A percentile compares a stretch with the other conserved stretches of the same genome.
phyloP scores from a whole-genome alignment of 768 basidiomycete genomes.

The Russula virescens region DNA sequence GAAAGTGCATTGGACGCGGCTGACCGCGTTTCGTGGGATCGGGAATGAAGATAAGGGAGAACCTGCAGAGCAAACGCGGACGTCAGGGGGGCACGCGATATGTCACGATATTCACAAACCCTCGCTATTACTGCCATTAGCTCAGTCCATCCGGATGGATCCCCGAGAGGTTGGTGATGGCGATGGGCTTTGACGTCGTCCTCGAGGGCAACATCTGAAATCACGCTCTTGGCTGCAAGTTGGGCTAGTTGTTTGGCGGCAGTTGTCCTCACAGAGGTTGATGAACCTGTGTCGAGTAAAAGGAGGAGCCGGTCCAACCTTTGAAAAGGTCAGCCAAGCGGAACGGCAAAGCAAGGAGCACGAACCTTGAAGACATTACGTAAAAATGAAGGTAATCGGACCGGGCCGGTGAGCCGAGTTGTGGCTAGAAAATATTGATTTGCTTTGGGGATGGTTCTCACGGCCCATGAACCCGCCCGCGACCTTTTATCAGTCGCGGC shows the following conservation, averaged over 20 bases:
- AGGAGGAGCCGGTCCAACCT: conserved; percentile 97
- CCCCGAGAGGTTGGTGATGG: conserved; percentile 52
- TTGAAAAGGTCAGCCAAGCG: not conserved
- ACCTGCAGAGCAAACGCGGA: conserved; percentile 45
- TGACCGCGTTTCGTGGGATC: conserved; percentile 85
- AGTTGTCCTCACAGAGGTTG: conserved; percentile 82
- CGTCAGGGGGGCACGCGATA: not conserved
- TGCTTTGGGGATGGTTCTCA: conserved; percentile 38
- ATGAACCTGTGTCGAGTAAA: conserved; percentile 92
- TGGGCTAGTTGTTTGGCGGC: conserved; percentile 95
- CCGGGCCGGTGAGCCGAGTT: conserved; percentile 45
- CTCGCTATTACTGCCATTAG: conserved; percentile 86
- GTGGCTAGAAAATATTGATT: conserved; percentile 37
- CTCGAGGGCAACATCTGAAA: conserved; percentile 73
- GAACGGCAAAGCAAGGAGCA: conserved; percentile 14
- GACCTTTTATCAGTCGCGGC: conserved; percentile 26
- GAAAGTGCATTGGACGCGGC: conserved; percentile 88
- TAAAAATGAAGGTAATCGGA: conserved; percentile 44
- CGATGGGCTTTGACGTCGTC: conserved; percentile 66
- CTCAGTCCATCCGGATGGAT: conserved; percentile 83
- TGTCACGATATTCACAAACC: conserved; percentile 43
- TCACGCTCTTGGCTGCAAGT: conserved; percentile 80
- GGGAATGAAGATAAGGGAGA: conserved; percentile 84
- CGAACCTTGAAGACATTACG: conserved; percentile 74
- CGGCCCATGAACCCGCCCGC: conserved; percentile 28